Conservation (phyloP, 2,329 filamentous ascomycete species). For the Epichloe amarillans region DNA sequence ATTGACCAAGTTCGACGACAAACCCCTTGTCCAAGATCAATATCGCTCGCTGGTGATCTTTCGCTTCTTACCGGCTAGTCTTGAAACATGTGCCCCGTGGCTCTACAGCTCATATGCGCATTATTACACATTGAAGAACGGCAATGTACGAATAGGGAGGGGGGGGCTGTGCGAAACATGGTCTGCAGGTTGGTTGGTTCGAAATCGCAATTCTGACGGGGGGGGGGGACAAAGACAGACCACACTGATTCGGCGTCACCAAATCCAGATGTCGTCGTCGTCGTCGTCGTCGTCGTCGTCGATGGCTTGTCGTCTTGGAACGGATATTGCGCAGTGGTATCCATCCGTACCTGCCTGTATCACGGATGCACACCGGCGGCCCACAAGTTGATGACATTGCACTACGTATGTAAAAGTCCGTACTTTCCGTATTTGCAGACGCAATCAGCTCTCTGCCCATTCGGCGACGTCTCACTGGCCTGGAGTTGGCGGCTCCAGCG, state of each 20-base stretch:
- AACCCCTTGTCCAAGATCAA: not conserved
- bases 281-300: too few species aligned
- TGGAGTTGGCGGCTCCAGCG: conserved; percentile 3
- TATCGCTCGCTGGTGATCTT: not conserved
- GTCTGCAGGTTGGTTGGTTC: not conserved
- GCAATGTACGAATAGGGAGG: too few species aligned
- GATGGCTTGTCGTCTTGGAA: not conserved
- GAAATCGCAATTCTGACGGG: not conserved
- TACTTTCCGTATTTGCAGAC: not conserved
- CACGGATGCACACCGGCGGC: not conserved
- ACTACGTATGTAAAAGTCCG: too few species aligned
- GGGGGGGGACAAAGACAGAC: too few species aligned
- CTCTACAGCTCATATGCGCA: not conserved
- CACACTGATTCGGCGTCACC: too few species aligned
- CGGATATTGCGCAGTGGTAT: not conserved
- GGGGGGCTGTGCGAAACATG: too few species aligned
- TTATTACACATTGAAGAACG: not conserved
- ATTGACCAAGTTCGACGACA: not conserved
- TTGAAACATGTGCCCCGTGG: not conserved
- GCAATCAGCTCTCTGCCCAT: not conserved
- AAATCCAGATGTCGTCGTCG: too few species aligned
- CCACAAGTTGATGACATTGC: not conserved
- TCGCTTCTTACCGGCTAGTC: not conserved
- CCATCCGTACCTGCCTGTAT: not conserved
- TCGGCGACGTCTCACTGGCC: not conserved